These are phyloP conservation scores for Xanthoceras sorbifolium DNA, from an alignment of 345 rosid species.

Conservation along the genomic window DNA sequence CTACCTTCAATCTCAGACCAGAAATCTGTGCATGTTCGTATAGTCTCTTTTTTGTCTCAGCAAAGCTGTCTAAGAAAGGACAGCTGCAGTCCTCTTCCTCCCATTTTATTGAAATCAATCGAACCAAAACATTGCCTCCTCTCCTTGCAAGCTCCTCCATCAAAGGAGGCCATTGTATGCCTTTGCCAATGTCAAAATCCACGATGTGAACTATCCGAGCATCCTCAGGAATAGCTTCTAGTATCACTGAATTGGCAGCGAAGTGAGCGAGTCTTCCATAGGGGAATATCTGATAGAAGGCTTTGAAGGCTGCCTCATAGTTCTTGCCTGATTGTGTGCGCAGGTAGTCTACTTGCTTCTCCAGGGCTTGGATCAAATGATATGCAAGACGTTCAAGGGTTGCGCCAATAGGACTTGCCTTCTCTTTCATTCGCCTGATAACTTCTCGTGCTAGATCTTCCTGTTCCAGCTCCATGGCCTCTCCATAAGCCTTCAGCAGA, in stretches of 20 bases:
- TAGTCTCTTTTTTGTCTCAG: constrained; percentile 24
- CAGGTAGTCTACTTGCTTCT: constrained; percentile 28
- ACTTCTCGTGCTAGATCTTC: constrained; percentile 30
- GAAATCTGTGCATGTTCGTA: constrained; percentile 19
- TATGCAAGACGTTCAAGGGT: constrained; percentile 26
- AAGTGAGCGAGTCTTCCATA: constrained; percentile 49
- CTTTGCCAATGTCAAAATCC: constrained; percentile 43
- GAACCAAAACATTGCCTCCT: constrained; percentile 19
- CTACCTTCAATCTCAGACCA: constrained; percentile 37
- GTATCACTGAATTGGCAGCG: constrained; percentile 43
- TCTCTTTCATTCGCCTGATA: constrained; percentile 22
- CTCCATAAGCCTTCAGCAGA: constrained; percentile 48
- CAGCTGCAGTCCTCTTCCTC: constrained; percentile 21
- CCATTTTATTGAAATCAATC: constrained; percentile 34
- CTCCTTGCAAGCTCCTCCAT: constrained; percentile 31
- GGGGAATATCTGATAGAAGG: constrained; percentile 43
- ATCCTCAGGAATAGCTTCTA: constrained; percentile 36
- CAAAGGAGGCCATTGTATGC: constrained; percentile 50
- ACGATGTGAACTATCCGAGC: constrained; percentile 27
- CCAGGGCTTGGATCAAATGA: constrained; percentile 35
- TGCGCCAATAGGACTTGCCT: constrained; percentile 30
- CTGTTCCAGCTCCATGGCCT: constrained; percentile 40
- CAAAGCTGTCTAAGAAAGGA: constrained; percentile 16
- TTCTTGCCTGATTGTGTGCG: constrained; percentile 34
- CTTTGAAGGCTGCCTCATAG: constrained; percentile 33